phyloP scores from a whole-genome alignment of 1,284 basidiomycete genomes.

The Marasmius oreades region DNA sequence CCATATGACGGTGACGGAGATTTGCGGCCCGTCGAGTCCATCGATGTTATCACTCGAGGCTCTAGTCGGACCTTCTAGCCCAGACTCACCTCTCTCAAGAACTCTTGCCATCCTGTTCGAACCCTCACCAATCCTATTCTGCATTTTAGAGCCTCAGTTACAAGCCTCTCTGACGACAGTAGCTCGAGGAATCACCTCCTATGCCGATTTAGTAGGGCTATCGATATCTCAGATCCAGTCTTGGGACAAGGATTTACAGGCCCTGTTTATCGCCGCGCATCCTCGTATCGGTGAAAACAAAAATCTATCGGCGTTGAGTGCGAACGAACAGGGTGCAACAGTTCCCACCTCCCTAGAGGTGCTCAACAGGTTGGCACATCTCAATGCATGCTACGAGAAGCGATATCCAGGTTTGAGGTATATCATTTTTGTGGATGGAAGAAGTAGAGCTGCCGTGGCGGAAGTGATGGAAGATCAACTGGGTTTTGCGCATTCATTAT shows the following conservation, averaged over 20 bases:
- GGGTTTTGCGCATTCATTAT: slow-evolving; percentile 46
- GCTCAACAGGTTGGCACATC: slow-evolving; percentile 54
- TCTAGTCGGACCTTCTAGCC: not conserved
- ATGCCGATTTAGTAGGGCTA: slow-evolving; percentile 58
- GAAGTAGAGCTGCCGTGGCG: slow-evolving; percentile 67
- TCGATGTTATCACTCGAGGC: not conserved
- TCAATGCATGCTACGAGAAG: slow-evolving; percentile 77
- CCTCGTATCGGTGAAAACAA: slow-evolving; percentile 84
- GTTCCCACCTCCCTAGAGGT: slow-evolving; percentile 62
- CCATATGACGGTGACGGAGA: not conserved
- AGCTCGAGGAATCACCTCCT: slow-evolving; percentile 32
- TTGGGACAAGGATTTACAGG: slow-evolving; percentile 60
- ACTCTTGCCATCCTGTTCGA: not conserved
- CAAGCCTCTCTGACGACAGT: slow-evolving; percentile 2
- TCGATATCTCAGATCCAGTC: slow-evolving; percentile 47
- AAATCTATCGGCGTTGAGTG: slow-evolving; percentile 70
- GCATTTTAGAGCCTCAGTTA: slow-evolving; percentile 6
- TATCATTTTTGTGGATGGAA: slow-evolving; percentile 89
- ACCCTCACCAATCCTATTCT: slow-evolving; percentile 13
- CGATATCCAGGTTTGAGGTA: slow-evolving; percentile 76
- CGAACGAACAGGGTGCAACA: slow-evolving; percentile 68
- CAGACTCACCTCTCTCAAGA: not conserved
- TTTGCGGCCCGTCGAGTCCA: not conserved
- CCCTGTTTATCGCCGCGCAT: slow-evolving; percentile 76
- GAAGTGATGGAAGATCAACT: slow-evolving; percentile 76